phyloP scores from a whole-genome alignment of 2,329 filamentous ascomycete species.

The Amauroascus verrucosus region DNA sequence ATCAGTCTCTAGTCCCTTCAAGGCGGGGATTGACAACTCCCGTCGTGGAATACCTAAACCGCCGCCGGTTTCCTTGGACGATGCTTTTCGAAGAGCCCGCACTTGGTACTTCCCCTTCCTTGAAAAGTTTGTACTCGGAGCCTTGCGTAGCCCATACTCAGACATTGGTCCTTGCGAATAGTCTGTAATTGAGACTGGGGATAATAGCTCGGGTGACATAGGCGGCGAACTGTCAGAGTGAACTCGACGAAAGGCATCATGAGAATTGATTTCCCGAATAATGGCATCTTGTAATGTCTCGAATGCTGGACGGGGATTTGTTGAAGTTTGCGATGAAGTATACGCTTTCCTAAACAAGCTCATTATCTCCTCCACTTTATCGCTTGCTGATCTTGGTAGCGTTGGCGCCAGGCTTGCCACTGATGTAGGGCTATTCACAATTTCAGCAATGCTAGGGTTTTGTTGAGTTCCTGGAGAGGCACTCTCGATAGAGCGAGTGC shows the following conservation, averaged over 20 bases:
- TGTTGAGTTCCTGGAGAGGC: slow-evolving; percentile 17
- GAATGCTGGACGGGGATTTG: slow-evolving; percentile 29
- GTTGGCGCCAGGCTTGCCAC: slow-evolving; percentile 21
- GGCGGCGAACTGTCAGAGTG: slow-evolving; percentile 9
- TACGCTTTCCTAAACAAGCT: slow-evolving; percentile 34
- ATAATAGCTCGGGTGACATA: background rate
- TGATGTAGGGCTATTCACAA: slow-evolving; percentile 34
- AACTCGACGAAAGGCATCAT: slow-evolving; percentile 31
- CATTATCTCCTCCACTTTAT: slow-evolving; percentile 34
- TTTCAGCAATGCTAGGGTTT: slow-evolving; percentile 32
- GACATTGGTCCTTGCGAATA: background rate
- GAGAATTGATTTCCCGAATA: slow-evolving; percentile 36
- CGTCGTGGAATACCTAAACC: slow-evolving; percentile 19
- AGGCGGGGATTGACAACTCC: slow-evolving; percentile 17
- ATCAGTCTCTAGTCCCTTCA: slow-evolving; percentile 15
- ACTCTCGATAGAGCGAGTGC: slow-evolving; percentile 22
- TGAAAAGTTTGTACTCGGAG: slow-evolving; percentile 21
- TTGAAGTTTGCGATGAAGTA: slow-evolving; percentile 20
- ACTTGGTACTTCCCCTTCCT: slow-evolving; percentile 26
- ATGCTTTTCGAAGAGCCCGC: slow-evolving; percentile 25
- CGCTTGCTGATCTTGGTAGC: slow-evolving; percentile 21
- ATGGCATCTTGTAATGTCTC: slow-evolving; percentile 37
- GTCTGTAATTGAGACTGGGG: slow-evolving; percentile 2
- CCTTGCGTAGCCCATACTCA: slow-evolving; percentile 12
- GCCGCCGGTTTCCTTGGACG: slow-evolving; percentile 24